Evolutionary conservation across 352 stramenopile genomes (phyloP), one percentile per base, ranked within the genome.

Genomic region (Phytophthora cryptogea): DNA sequence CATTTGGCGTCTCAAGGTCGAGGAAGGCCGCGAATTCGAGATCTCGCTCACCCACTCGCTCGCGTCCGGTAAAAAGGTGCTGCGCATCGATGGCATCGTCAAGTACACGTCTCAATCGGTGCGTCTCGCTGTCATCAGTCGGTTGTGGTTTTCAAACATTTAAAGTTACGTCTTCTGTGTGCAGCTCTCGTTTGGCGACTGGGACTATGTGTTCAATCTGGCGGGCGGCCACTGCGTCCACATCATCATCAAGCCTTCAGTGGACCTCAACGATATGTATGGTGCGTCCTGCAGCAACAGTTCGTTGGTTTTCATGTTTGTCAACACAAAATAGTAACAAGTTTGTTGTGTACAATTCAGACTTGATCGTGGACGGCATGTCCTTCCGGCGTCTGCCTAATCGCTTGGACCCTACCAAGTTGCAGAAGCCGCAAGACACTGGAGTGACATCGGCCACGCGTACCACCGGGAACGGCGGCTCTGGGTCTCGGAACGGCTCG

Each of bases 261-360:
- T 91, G 11, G 84, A 93, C 43, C 82, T 93, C 62, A 93, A 93
- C 58, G 84, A 93, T 47, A 93, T 88, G 80, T 93, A 93, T 75
- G 83, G 83, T 92, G 73, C 46, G 72, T 73, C 13, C 9, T 20
- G 5, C 28, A 36, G 9, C 48, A 30, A 31, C 13, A 10, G 33
- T 17, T 1, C 13, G 20, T 23, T 23, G 20, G 7, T 20, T 14
- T 41, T 41, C 14, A 41, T 7, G n/a, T 8, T 14, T 41, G 7
- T 10, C 36, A 20, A 0, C 36, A 20, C 14, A 23, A 41, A 20
- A 10, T 23, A 11, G 14, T 41, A 6, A 41, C 36, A 37, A 20
- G 17, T 3, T 40, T 41, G 36, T 23, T 23, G 20, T 23, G 20
- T 23, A 23, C 20, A 2, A 41, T 1, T 7, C 16, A 92, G 84